phyloP scores from a whole-genome alignment of 306 rosid species.

The apple (Malus domestica) region ASM211411v1 NC_041794.1:23658001-23658500 shows the following conservation, averaged over 20 bases:
- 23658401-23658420: neutral
- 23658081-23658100: conserved; percentile 55
- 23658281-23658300: neutral
- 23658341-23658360: neutral
- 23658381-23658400: neutral
- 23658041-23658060: conserved; percentile 68
- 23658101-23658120: conserved; percentile 68
- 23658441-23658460: neutral
- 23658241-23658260: neutral
- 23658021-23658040: neutral
- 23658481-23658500: neutral
- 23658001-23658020: neutral
- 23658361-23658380: neutral
- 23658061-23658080: conserved; percentile 61
- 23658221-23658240: conserved; percentile 5
- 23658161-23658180: conserved; percentile 90
- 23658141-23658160: conserved; percentile 85
- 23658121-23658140: conserved; percentile 77
- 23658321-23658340: neutral
- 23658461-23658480: neutral
- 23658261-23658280: neutral
- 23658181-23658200: conserved; percentile 91
- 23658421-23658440: neutral
- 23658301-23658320: neutral
- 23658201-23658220: conserved; percentile 64